A percentile compares a stretch with the other conserved stretches of the same genome.
phyloP scores from a whole-genome alignment of 2,329 filamentous ascomycete species.

The Penicillium sp. region DNA sequence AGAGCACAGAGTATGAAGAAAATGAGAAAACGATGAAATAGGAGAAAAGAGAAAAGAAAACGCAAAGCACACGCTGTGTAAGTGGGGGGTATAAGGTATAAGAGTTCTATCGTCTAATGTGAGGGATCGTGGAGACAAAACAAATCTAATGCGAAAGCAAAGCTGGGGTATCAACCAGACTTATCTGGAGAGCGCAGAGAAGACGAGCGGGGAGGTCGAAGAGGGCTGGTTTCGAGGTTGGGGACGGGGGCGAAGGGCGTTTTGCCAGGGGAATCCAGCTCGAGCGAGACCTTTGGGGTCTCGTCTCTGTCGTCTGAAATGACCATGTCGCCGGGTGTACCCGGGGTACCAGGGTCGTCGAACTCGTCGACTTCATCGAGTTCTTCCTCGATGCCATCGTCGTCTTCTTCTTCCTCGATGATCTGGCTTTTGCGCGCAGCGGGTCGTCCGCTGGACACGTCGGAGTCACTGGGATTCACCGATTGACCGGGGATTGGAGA shows the following conservation, averaged over 20 bases:
- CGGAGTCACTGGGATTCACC: constrained; percentile 19
- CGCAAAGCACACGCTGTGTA: constrained; percentile 11
- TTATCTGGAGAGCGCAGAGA: constrained; percentile 31
- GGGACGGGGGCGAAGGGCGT: constrained; percentile 34
- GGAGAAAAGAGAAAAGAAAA: constrained; percentile 5
- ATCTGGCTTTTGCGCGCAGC: constrained; percentile 43
- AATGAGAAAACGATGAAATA: background rate
- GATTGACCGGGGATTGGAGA: constrained; percentile 37
- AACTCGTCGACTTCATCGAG: constrained; percentile 47
- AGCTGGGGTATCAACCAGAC: constrained; percentile 9
- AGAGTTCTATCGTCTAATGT: constrained; percentile 27
- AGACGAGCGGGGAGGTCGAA: constrained; percentile 42
- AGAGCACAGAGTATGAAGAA: background rate
- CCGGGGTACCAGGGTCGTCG: constrained; percentile 30
- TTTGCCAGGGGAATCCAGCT: constrained; percentile 21
- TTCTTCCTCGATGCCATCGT: constrained; percentile 41
- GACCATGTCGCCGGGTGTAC: constrained; percentile 23
- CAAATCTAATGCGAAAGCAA: constrained; percentile 13
- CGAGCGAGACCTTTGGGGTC: constrained; percentile 7
- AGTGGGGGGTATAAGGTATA: constrained; percentile 21
- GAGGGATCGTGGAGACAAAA: constrained; percentile 13
- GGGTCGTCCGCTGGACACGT: constrained; percentile 24
- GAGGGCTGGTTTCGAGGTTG: constrained; percentile 33
- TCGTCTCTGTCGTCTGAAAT: constrained; percentile 14
- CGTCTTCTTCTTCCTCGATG: constrained; percentile 49